These are phyloP conservation scores for Millerago galiae DNA, from an alignment of 805 yeast species.

Conservation along the genomic window DNA sequence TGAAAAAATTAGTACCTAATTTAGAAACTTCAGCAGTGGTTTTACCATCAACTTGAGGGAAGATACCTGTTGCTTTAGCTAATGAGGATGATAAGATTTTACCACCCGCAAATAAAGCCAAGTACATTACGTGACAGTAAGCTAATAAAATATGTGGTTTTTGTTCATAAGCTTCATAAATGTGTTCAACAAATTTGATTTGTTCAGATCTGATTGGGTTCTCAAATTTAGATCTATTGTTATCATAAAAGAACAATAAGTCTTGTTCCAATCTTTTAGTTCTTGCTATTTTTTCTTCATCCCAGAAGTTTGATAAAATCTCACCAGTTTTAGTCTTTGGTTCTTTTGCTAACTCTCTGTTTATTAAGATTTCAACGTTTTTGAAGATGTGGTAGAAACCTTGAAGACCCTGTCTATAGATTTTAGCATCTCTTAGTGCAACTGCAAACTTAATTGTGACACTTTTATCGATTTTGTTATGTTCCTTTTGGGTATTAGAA, in stretches of 20 bases:
- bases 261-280: constrained; percentile 51
- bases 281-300: constrained; percentile 58
- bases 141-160: constrained; percentile 72
- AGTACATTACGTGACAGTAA: constrained; percentile 77
- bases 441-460: constrained; percentile 66
- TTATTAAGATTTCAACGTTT: constrained; percentile 50
- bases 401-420: constrained; percentile 77
- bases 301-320: constrained; percentile 56
- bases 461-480: constrained; percentile 62
- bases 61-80: constrained; percentile 59
- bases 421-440: constrained; percentile 67
- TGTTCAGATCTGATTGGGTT: constrained; percentile 56
- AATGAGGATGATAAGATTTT: constrained; percentile 62
- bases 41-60: constrained; percentile 67
- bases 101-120: constrained; percentile 86
- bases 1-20: constrained; percentile 64
- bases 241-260: constrained; percentile 59
- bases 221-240: constrained; percentile 46
- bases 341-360: constrained; percentile 36
- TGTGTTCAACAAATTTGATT: constrained; percentile 56
- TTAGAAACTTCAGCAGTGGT: constrained; percentile 55
- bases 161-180: constrained; percentile 42
- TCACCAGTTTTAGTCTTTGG: constrained; percentile 23
- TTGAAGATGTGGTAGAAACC: constrained; percentile 63
- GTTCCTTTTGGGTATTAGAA: constrained; percentile 55